These are phyloP conservation scores for Ehretia macrophylla DNA, from an alignment of 257 asterid species.

Conservation along the genomic window DNA sequence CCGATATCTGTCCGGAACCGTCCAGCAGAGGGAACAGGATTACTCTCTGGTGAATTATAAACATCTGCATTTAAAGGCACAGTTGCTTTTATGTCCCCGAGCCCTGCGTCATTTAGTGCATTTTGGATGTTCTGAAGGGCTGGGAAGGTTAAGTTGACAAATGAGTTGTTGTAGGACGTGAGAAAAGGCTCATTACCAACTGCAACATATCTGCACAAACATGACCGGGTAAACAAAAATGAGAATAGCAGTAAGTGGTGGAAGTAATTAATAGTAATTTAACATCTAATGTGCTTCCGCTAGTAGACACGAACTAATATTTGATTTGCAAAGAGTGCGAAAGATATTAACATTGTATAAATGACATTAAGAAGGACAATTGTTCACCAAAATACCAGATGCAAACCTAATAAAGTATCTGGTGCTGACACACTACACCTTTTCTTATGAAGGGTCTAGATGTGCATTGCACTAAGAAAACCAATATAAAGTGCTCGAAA, in stretches of 20 bases:
- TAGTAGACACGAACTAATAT: not conserved
- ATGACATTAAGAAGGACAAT: not conserved
- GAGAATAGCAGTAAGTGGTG: not conserved
- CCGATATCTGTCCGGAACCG: slow-evolving; percentile 32
- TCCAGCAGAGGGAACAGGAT: slow-evolving; percentile 42
- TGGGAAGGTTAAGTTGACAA: slow-evolving; percentile 36
- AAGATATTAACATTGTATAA: not conserved
- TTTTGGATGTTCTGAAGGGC: slow-evolving; percentile 40
- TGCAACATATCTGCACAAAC: slow-evolving; percentile 34
- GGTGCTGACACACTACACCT: not conserved
- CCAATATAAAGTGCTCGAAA: too few relatives aligned
- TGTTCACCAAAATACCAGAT: not conserved
- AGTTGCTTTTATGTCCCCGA: slow-evolving; percentile 34
- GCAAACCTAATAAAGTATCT: not conserved
- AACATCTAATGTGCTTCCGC: too few relatives aligned
- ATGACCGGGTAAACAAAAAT: not conserved
- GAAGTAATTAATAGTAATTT: not conserved
- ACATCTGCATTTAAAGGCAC: slow-evolving; percentile 46
- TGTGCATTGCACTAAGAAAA: too few relatives aligned
- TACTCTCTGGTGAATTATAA: slow-evolving; percentile 25
- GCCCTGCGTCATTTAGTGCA: slow-evolving; percentile 39
- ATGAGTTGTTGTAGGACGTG: slow-evolving; percentile 34
- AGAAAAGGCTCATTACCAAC: slow-evolving; percentile 50
- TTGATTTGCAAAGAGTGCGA: not conserved
- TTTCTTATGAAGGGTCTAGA: too few relatives aligned